A percentile compares a stretch with the other conserved stretches of the same genome.
Conservation (phyloP, 495 filamentous ascomycete genomes). For the Thermothielavioides terrestris region DNA sequence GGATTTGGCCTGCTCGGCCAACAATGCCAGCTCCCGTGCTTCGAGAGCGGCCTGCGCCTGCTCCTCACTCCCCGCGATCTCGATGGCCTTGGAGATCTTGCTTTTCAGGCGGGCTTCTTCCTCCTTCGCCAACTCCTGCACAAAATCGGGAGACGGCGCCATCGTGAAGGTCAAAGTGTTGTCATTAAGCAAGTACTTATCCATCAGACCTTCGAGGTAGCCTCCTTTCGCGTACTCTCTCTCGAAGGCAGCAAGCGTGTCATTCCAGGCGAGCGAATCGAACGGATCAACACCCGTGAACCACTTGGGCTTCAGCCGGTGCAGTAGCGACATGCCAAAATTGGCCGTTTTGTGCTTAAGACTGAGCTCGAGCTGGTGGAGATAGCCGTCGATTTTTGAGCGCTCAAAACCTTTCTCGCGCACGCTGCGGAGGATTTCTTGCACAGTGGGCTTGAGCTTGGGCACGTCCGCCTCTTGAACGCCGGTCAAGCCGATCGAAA, state of each 20-base stretch:
- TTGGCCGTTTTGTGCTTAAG: conserved; percentile 92
- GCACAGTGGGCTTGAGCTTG: conserved; percentile 64
- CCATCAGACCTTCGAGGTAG: conserved; percentile 76
- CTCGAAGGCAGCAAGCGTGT: conserved; percentile 75
- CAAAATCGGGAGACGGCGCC: conserved; percentile 70
- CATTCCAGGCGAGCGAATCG: conserved; percentile 80
- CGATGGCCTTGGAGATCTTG: conserved; percentile 61
- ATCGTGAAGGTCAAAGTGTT: conserved; percentile 88
- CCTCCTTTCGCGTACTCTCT: conserved; percentile 55
- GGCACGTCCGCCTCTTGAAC: conserved; percentile 70
- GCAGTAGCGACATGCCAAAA: conserved; percentile 86
- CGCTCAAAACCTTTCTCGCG: conserved; percentile 71
- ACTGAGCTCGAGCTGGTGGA: conserved; percentile 84
- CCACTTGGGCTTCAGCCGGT: conserved; percentile 80
- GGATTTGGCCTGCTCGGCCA: conserved; percentile 73
- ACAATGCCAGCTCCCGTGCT: conserved; percentile 67
- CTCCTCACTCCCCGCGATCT: conserved; percentile 58
- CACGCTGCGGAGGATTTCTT: conserved; percentile 55
- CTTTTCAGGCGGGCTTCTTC: conserved; percentile 59
- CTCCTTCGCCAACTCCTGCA: conserved; percentile 63
- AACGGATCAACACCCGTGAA: conserved; percentile 93
- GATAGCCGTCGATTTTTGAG: conserved; percentile 81
- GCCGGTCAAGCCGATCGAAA: conserved; percentile 83
- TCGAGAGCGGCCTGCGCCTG: conserved; percentile 61
- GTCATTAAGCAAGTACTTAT: conserved; percentile 85